Base-by-base conservation (phyloP, 768 basidiomycete species). In the Pisolithus tinctorius region DNA sequence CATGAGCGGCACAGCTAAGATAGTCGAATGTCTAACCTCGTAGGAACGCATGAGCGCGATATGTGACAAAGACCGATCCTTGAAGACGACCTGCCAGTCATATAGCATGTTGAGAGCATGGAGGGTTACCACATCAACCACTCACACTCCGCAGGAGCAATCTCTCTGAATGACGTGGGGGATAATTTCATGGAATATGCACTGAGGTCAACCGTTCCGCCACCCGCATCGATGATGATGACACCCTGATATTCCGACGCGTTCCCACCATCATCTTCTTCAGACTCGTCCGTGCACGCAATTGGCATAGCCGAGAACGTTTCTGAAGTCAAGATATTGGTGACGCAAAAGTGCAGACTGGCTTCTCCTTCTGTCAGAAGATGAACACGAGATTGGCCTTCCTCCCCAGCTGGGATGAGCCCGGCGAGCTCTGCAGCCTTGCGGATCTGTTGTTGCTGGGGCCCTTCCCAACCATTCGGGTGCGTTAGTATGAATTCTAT, bases 301-400 rank as follows among this genome's bases (percentile, higher is more conserved):
- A 52, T 53, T 2, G 59, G 50, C 29, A 37, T 55, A 0, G 45
- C 26, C 5, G 49, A 49, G 14, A 60, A 47, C 29, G 45, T 23
- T 4, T 73, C 69, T 3, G 61, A 65, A 0, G 71, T 64, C 4
- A 78, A 57, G 0, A 75, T 70, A 53, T 71, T 74, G 36, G 70
- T 66, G 14, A 82, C 67, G 43, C 80, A 81, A 54, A 76, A 82
- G 56, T 82, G 75, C 4, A 81, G 57, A 56, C 75, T 80, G 0
- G 81, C 82, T 60, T 83, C 82, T 0, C 81, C 82, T 54, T 83
- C 81, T 0, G 81, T 82, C 4, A 82, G 74, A 47, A 83, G 78
- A 4, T 72, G 74, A 2, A 82, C 59, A 0, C 77, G 72, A 1
- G 64, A 61, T 26, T 67, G 72, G 0, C 71, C 74, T 4, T 60